Percentiles rank a stretch among this genome's conserved stretches.
Conservation (phyloP, 176 grass and related monocot species). For the Pontederia paniculata region DNA sequence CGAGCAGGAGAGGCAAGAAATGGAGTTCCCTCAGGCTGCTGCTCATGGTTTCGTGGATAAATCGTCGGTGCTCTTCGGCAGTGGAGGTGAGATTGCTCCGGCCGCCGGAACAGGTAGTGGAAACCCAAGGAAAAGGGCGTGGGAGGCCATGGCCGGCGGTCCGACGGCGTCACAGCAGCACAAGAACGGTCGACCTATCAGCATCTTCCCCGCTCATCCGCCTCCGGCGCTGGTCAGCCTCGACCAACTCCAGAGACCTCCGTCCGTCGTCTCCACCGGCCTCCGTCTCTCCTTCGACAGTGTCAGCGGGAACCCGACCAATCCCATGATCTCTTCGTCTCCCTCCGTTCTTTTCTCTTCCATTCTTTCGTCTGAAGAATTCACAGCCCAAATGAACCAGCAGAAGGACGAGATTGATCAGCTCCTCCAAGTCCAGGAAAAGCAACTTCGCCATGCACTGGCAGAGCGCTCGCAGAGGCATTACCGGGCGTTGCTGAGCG, state of each 20-base stretch:
- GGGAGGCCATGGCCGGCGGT: neutral
- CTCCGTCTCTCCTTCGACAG: slow-evolving; percentile 1
- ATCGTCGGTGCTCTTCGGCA: neutral
- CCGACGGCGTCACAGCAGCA: neutral
- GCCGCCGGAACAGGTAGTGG: neutral
- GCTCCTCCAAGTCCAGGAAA: slow-evolving; percentile 9
- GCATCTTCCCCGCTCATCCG: neutral
- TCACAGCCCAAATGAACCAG: neutral
- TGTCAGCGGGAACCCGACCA: neutral
- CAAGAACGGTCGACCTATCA: neutral
- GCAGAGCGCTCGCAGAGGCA: neutral
- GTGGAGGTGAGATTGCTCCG: slow-evolving; percentile 9
- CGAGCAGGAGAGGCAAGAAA: neutral
- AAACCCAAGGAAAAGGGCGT: slow-evolving; percentile 9
- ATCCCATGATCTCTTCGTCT: neutral
- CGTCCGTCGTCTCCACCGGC: slow-evolving; percentile 4
- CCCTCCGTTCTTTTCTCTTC: neutral
- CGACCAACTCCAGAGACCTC: neutral
- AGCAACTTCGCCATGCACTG: slow-evolving; percentile 6
- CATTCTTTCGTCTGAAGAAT: neutral
- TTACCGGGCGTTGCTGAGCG: neutral
- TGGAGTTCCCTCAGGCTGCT: slow-evolving; percentile 2
- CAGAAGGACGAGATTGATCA: slow-evolving; percentile 1
- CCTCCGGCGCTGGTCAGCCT: neutral
- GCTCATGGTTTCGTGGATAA: neutral